Conservation (phyloP, 192 early-diverging fungal species). For the Chytriomyces confervae region DNA sequence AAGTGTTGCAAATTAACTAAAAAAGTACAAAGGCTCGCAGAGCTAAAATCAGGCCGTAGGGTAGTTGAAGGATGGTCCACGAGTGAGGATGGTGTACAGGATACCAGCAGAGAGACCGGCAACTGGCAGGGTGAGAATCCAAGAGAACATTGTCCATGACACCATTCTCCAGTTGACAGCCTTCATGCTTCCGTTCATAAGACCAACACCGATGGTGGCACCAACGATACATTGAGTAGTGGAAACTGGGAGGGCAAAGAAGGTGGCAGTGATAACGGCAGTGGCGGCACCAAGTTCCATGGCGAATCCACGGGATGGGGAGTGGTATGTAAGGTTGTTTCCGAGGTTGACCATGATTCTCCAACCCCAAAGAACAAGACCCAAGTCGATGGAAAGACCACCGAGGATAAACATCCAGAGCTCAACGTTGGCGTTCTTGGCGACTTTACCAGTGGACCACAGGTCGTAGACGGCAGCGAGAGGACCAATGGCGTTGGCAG, state of each 20-base stretch:
- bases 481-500: conserved; percentile 85
- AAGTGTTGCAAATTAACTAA: too few species aligned
- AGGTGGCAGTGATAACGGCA: conserved; percentile 81
- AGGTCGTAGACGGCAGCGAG: conserved; percentile 75
- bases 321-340: conserved; percentile 84
- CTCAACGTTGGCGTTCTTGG: conserved; percentile 68
- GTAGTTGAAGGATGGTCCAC: conserved; percentile 48
- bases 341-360: conserved; percentile 79
- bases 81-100: conserved; percentile 69
- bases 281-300: conserved; percentile 78
- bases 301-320: conserved; percentile 79
- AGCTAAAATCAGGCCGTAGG: not conserved
- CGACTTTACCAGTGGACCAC: conserved; percentile 60
- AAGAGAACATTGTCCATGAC: conserved; percentile 64
- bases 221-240: conserved; percentile 86
- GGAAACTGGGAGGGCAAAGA: conserved; percentile 79
- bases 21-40: too few species aligned
- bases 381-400: conserved; percentile 77
- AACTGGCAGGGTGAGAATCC: conserved; percentile 78
- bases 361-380: conserved; percentile 77
- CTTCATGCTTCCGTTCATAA: conserved; percentile 68
- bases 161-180: conserved; percentile 56
- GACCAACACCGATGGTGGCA: conserved; percentile 74
- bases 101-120: conserved; percentile 69
- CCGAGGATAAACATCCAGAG: conserved; percentile 77